These are phyloP conservation scores for Colletotrichum sp. DNA, from an alignment of 2,329 filamentous ascomycete genomes.

Conservation along the genomic window DNA sequence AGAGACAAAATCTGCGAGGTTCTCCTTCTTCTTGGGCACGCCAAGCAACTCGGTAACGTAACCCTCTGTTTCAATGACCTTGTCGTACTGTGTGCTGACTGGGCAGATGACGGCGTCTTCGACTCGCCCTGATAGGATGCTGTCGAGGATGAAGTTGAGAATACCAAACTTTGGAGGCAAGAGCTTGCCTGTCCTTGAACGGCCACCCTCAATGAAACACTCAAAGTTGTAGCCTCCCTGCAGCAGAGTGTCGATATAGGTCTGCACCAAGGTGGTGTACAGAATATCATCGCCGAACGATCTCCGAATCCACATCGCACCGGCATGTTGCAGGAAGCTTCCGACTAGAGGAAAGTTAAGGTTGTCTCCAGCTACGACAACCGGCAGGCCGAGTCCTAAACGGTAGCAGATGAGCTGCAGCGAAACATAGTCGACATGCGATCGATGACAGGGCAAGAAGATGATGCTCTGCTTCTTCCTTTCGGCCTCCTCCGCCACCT, in stretches of 20 bases:
- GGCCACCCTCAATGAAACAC: constrained; percentile 95
- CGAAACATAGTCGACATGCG: constrained; percentile 95
- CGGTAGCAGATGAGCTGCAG: constrained; percentile 96
- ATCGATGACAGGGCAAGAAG: constrained; percentile 92
- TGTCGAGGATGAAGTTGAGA: constrained; percentile 88
- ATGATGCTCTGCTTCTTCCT: constrained; percentile 94
- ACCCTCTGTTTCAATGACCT: constrained; percentile 96
- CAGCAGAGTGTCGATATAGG: constrained; percentile 91
- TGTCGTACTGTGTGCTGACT: constrained; percentile 97
- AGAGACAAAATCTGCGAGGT: constrained; percentile 86
- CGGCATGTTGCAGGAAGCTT: constrained; percentile 91
- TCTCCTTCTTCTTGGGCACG: constrained; percentile 95
- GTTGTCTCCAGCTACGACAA: constrained; percentile 95
- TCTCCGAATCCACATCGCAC: constrained; percentile 94
- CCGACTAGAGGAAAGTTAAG: constrained; percentile 93
- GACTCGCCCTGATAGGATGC: constrained; percentile 84
- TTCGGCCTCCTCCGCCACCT: constrained; percentile 82
- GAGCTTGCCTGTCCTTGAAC: constrained; percentile 92
- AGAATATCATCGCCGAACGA: constrained; percentile 92
- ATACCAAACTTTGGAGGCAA: constrained; percentile 96
- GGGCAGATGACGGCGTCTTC: constrained; percentile 93
- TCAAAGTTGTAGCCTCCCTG: constrained; percentile 94
- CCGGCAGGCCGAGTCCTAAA: constrained; percentile 84
- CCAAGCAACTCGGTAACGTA: constrained; percentile 95
- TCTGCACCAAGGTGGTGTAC: constrained; percentile 91